Conservation (phyloP, 139 green algal species). For the Micromonas pusilla region DNA sequence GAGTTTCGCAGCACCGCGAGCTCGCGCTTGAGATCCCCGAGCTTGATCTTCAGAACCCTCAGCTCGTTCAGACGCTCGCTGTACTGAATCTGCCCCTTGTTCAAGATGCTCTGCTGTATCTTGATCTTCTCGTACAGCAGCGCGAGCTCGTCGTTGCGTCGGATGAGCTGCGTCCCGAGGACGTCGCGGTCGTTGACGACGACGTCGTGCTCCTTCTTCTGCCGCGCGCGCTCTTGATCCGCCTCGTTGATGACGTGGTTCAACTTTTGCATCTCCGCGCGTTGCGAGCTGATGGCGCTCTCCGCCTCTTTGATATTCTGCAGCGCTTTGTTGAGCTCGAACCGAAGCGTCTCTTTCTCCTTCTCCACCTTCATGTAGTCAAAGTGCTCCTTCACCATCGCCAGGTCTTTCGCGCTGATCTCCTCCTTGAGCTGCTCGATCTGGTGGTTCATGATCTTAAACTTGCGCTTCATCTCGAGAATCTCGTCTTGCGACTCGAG, state of each 20-base stretch:
- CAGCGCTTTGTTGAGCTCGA: constrained; percentile 74
- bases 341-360: constrained; percentile 73
- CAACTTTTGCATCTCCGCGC: constrained; percentile 70
- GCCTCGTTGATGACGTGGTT: constrained; percentile 77
- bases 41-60: constrained; percentile 77
- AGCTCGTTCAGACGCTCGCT: constrained; percentile 82
- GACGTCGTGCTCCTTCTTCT: constrained; percentile 83
- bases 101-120: constrained; percentile 76
- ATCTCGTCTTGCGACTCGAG: constrained; percentile 85
- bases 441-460: constrained; percentile 82
- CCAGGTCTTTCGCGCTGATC: constrained; percentile 69
- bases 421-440: constrained; percentile 86
- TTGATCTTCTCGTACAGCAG: constrained; percentile 93
- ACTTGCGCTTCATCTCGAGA: constrained; percentile 83
- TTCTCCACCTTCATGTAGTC: constrained; percentile 88
- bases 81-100: constrained; percentile 76
- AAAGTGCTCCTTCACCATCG: constrained; percentile 82
- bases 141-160: constrained; percentile 84
- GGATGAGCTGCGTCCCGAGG: constrained; percentile 73
- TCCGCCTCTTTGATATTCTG: constrained; percentile 73
- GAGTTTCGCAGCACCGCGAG: constrained; percentile 66
- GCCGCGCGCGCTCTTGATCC: constrained; percentile 49
- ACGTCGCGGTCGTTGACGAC: constrained; percentile 83
- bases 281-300: constrained; percentile 50
- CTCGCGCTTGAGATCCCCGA: constrained; percentile 72